Percentiles rank a stretch among this genome's conserved stretches.
Evolutionary conservation across 352 stramenopile species (phyloP).

Genomic region (Phytopythium sindhum): DNA sequence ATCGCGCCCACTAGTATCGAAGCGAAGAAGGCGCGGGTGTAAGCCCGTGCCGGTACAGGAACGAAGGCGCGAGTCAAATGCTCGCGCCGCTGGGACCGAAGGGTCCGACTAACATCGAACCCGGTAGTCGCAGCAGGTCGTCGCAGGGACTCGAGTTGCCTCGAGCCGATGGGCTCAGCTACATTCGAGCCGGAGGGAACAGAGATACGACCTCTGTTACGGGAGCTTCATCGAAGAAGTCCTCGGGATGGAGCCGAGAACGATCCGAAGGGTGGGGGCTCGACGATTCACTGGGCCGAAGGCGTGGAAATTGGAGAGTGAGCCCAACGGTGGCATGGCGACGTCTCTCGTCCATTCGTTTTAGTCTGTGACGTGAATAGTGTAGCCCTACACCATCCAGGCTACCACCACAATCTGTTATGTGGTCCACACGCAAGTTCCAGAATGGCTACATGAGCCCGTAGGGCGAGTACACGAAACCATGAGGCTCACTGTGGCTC

Average conservation of each 20-base stretch:
- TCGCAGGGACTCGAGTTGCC: too few species aligned
- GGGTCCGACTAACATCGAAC: too few species aligned
- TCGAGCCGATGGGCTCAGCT: neutral
- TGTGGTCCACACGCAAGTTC: constrained; percentile 1
- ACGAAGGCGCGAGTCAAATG: neutral
- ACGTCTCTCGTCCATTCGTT: constrained; percentile 1
- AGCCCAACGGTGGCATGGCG: too few species aligned
- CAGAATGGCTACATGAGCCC: constrained; percentile 1
- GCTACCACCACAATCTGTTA: neutral
- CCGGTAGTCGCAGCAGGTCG: too few species aligned
- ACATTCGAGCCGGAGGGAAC: neutral
- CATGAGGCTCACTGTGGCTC: neutral
- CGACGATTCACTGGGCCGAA: neutral
- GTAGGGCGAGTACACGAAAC: neutral
- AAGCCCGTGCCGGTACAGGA: too few species aligned
- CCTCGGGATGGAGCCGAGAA: neutral
- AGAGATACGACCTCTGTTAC: neutral
- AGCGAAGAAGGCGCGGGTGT: too few species aligned
- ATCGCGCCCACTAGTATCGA: neutral
- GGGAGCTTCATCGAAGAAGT: neutral
- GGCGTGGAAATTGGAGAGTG: constrained; percentile 20
- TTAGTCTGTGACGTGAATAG: neutral
- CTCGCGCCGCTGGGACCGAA: neutral
- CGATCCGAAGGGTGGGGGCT: neutral
- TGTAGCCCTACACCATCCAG: neutral